Base-by-base conservation (phyloP, 768 basidiomycete genomes). In the Mycena belliarum region DNA sequence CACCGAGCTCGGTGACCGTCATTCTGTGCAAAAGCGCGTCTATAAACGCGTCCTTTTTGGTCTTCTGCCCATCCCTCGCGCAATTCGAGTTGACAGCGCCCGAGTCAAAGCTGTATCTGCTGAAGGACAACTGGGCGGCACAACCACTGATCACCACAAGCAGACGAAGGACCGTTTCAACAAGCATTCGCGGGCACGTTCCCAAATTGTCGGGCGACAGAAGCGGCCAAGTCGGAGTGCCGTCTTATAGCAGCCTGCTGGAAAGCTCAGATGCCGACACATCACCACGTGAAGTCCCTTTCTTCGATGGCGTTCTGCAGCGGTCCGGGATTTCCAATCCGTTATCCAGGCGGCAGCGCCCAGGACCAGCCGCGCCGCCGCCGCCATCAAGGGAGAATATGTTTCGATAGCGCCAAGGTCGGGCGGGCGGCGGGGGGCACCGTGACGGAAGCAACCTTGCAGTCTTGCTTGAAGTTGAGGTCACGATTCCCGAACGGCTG, bases 1-100 rank as follows among this genome's bases (percentile, higher is more conserved):
- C 28, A 63, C 61, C 53, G 24, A 63, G 57, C 53, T 63, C 61
- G 28, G 55, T 48, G 35, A 57, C 52, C 12, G 53, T 63, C 61
- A 63, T 63, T 40, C 55, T 44, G 44, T 59, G 32, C 49, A 63
- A 37, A 45, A 63, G 21, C 47, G 52, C 52, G 48, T 63, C 61
- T 14, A 63, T 52, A 24, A 63, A 63, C 56, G 57, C 57, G 53
- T 63, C 61, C 38, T 59, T 63, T 16, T 42, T 16, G 7, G 37
- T 38, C 6, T 38, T 43, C 57, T 58, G 58, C 37, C 46, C 57
- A 25, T 62, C 29, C 41, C 41, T 23, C 11, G 49, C 26, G 24
- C 53, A 54, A 50, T 59, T 49, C n/a, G 60, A 24, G 23, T 59
- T 59, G 21, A 42, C 35, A 12, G 28, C 38, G 26, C 55, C 52